A percentile compares a stretch with the other conserved stretches of the same genome.
These are phyloP conservation scores for Solanum bulbocastanum DNA, from an alignment of 257 asterid species.

Conservation along the genomic window DNA sequence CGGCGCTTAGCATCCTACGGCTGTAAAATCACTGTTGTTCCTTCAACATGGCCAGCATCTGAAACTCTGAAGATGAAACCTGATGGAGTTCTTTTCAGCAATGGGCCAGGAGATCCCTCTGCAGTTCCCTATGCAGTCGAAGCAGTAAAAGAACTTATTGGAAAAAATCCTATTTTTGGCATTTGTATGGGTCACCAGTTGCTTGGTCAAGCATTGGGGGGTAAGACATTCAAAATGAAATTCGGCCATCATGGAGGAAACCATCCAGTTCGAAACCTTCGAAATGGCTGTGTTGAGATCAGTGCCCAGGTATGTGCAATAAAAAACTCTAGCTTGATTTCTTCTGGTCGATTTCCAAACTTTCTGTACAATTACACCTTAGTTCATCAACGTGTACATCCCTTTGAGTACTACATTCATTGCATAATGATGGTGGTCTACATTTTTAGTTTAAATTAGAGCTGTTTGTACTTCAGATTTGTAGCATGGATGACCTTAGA, in stretches of 20 bases:
- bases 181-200: conserved; percentile 99
- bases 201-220: conserved; percentile 97
- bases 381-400: background rate
- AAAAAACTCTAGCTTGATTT: background rate
- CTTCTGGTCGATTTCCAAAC: background rate
- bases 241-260: conserved; percentile 98
- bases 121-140: conserved; percentile 97
- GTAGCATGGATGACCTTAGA: background rate
- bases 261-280: conserved; percentile 84
- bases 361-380: background rate
- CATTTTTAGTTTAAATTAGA: background rate
- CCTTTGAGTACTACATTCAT: background rate
- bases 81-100: conserved; percentile 90
- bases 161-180: conserved; percentile 83
- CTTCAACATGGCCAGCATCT: conserved; percentile 86
- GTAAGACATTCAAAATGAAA: conserved; percentile 93
- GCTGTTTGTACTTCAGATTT: background rate
- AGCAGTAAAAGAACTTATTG: conserved; percentile 67
- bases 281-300: conserved; percentile 73
- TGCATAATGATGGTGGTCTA: background rate
- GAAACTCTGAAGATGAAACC: conserved; percentile 84
- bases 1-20: conserved; percentile 87
- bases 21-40: conserved; percentile 88
- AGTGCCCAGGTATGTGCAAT: conserved; percentile 75
- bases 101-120: conserved; percentile 98